Percentiles rank a stretch among this genome's conserved stretches.
These are phyloP conservation scores for Filobasidium uniguttulatum DNA, from an alignment of 1,284 basidiomycete genomes.

Conservation along the genomic window DNA sequence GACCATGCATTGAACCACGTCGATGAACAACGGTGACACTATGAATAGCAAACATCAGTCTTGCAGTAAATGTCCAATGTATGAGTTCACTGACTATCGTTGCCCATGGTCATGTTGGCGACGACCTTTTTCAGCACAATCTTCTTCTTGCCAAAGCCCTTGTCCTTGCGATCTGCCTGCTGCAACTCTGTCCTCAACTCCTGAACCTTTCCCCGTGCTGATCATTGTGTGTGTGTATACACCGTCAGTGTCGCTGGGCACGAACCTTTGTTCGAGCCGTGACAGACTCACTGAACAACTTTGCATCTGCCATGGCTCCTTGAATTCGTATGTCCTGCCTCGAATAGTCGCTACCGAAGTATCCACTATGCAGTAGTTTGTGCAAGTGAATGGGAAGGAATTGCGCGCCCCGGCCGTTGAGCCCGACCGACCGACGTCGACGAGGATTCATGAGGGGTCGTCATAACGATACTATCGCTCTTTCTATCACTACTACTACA, in stretches of 20 bases:
- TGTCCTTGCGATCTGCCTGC: constrained; percentile 72
- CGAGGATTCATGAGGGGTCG: too few species aligned
- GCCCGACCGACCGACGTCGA: too few species aligned
- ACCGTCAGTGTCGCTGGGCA: too few species aligned
- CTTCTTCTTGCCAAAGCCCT: constrained; percentile 80
- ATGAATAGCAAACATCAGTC: constrained; percentile 11
- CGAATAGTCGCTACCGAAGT: too few species aligned
- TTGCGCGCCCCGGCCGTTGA: too few species aligned
- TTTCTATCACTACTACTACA: too few species aligned
- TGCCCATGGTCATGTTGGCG: constrained; percentile 91
- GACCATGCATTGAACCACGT: constrained; percentile 91
- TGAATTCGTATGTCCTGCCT: background rate
- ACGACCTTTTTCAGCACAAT: constrained; percentile 89
- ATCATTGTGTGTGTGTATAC: too few species aligned
- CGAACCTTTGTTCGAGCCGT: too few species aligned
- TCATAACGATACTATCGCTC: too few species aligned
- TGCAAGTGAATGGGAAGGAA: too few species aligned
- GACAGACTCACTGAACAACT: constrained; percentile 32
- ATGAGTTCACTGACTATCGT: constrained; percentile 87
- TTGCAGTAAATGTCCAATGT: background rate
- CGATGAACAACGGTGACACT: constrained; percentile 95
- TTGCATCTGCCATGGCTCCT: constrained; percentile 36
- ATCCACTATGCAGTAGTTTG: too few species aligned
- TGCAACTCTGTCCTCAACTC: constrained; percentile 65
- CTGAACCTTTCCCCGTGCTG: constrained; percentile 74